Conservation (phyloP, 2,329 filamentous ascomycete genomes). For the Cryphonectria naterciae region DNA sequence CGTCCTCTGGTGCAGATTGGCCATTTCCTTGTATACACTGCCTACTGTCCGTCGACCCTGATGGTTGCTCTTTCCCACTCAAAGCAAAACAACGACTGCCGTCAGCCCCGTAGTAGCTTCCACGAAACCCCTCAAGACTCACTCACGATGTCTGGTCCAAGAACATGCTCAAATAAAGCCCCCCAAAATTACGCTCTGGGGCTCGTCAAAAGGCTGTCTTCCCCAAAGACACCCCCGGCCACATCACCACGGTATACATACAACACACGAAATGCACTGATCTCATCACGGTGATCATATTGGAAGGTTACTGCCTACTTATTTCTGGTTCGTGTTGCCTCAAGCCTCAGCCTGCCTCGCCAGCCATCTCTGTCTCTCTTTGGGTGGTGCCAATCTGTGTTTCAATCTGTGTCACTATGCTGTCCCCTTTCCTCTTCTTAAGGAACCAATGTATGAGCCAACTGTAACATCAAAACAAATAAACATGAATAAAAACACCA, state of each 20-base stretch:
- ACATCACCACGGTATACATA: not conserved
- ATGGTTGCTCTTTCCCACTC: too few species aligned
- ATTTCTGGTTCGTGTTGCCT: not conserved
- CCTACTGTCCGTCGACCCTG: too few species aligned
- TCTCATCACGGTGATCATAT: not conserved
- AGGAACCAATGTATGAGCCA: not conserved
- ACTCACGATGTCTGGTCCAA: too few species aligned
- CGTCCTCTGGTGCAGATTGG: too few species aligned
- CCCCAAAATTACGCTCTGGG: too few species aligned
- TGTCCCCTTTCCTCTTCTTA: not conserved
- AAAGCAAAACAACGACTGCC: too few species aligned
- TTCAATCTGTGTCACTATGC: not conserved
- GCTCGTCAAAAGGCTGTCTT: too few species aligned
- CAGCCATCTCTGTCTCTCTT: not conserved
- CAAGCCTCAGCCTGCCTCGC: not conserved
- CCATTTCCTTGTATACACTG: too few species aligned
- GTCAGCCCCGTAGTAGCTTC: too few species aligned
- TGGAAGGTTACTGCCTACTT: not conserved
- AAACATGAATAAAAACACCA: not conserved
- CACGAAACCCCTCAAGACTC: too few species aligned
- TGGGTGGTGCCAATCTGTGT: conserved; percentile 22
- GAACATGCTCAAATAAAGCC: too few species aligned
- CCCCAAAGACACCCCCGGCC: too few species aligned
- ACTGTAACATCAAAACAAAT: not conserved
- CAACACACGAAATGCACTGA: not conserved